Evolutionary conservation across 257 asterid genomes (phyloP).

Genomic region (Vinca minor): DNA sequence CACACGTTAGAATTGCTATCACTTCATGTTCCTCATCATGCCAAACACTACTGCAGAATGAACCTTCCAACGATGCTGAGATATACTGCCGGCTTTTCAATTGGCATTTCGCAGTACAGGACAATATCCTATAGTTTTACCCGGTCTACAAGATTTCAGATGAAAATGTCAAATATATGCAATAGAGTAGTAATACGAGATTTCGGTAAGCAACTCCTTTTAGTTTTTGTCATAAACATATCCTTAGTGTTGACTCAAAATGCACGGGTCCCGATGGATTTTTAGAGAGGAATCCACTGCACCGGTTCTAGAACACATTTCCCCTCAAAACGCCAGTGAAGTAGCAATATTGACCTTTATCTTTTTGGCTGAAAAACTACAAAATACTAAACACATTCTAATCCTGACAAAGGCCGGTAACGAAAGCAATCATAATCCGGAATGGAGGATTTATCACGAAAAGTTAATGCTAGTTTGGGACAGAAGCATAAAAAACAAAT

Average conservation of each 20-base stretch:
- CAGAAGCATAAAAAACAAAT: background rate
- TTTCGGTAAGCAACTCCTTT: too few species aligned
- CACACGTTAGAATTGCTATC: too few species aligned
- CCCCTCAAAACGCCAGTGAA: too few species aligned
- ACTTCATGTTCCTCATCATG: too few species aligned
- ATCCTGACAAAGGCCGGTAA: background rate
- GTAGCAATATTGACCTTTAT: too few species aligned
- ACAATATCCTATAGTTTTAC: background rate
- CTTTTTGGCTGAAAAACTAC: too few species aligned
- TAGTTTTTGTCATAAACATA: too few species aligned
- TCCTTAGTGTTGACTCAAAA: too few species aligned
- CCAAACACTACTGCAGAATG: too few species aligned
- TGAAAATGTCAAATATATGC: background rate
- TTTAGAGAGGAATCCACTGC: too few species aligned
- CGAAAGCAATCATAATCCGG: background rate
- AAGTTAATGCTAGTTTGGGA: background rate
- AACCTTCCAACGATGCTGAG: background rate
- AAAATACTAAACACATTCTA: background rate
- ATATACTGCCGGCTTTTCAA: background rate
- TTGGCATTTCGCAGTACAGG: background rate
- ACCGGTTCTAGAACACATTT: too few species aligned
- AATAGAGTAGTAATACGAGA: background rate
- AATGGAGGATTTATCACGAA: background rate
- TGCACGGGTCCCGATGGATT: too few species aligned
- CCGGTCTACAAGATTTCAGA: background rate